These are phyloP conservation scores for Aspergillus latus DNA, from an alignment of 2,329 filamentous ascomycete genomes.

Conservation along the genomic window DNA sequence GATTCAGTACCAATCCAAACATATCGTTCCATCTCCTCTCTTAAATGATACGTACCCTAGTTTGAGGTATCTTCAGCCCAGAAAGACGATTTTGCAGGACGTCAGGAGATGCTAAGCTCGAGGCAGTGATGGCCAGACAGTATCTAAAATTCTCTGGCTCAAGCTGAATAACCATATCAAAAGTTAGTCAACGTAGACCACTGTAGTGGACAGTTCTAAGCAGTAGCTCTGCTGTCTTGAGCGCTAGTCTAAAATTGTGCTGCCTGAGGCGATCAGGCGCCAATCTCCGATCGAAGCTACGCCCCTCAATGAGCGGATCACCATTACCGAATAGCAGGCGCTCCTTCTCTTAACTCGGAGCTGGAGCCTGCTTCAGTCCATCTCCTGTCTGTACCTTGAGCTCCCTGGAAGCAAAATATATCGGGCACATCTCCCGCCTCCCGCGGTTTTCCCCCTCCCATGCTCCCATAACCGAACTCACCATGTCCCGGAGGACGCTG, in stretches of 20 bases:
- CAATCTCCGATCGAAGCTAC: conserved; percentile 7
- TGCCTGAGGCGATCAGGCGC: conserved; percentile 17
- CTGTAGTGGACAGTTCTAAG: no score
- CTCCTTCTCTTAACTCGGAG: conserved; percentile 5
- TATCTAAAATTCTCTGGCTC: no score
- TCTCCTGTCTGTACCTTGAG: not conserved
- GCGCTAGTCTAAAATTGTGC: not conserved
- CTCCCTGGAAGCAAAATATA: no score
- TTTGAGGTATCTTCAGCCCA: no score
- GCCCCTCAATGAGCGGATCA: conserved; percentile 10
- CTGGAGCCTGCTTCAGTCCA: conserved; percentile 3
- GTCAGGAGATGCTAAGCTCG: no score
- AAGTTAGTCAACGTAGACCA: no score
- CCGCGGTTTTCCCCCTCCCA: conserved; percentile 30
- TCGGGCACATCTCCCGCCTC: not conserved
- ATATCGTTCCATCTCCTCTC: not conserved
- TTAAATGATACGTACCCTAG: no score
- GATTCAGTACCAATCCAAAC: conserved; percentile 1
- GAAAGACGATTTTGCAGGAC: no score
- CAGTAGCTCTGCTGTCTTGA: no score
- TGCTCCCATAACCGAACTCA: conserved; percentile 36
- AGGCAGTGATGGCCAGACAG: no score
- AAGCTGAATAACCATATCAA: no score
- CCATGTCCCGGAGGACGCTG: conserved; percentile 81
- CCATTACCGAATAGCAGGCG: conserved; percentile 1